Conservation (phyloP, 805 yeast genomes). For the Saccharomycopsis fermentans region DNA sequence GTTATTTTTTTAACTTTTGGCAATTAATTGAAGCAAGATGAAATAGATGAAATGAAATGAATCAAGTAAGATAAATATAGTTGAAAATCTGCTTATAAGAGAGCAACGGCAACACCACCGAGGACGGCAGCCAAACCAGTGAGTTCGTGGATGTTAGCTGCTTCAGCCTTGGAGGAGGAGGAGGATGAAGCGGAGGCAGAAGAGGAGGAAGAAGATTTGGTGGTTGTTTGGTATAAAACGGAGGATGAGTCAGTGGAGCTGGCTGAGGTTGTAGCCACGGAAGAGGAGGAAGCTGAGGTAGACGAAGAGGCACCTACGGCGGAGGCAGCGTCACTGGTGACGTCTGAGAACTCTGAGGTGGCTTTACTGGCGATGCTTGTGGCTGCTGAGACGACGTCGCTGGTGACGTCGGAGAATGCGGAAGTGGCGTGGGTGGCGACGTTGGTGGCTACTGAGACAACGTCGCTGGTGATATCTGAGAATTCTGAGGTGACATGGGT, state of each 20-base stretch:
- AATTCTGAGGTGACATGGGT: constrained; percentile 5
- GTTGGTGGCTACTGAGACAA: constrained; percentile 8
- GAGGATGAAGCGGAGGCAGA: background rate
- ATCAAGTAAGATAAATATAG: background rate
- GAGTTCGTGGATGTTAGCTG: background rate
- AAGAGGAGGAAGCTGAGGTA: background rate
- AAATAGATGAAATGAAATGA: background rate
- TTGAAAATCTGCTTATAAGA: background rate
- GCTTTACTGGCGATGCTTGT: background rate
- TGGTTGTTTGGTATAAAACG: background rate
- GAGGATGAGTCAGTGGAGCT: background rate
- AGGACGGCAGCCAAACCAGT: constrained; percentile 1
- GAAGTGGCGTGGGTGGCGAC: constrained; percentile 5
- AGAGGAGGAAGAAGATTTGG: background rate
- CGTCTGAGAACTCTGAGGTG: background rate
- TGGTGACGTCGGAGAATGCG: constrained; percentile 3
- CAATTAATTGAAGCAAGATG: background rate
- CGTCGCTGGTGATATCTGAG: constrained; percentile 1
- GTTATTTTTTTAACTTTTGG: too few relatives aligned
- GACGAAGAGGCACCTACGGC: background rate
- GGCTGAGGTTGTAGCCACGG: background rate
- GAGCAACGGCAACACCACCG: constrained; percentile 5
- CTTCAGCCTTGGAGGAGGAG: background rate
- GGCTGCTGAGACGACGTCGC: constrained; percentile 2
- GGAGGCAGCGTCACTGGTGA: background rate